These are phyloP conservation scores for Hordeum pubiflorum DNA, from an alignment of 202 grass and related monocot genomes.

Conservation along the genomic window DNA sequence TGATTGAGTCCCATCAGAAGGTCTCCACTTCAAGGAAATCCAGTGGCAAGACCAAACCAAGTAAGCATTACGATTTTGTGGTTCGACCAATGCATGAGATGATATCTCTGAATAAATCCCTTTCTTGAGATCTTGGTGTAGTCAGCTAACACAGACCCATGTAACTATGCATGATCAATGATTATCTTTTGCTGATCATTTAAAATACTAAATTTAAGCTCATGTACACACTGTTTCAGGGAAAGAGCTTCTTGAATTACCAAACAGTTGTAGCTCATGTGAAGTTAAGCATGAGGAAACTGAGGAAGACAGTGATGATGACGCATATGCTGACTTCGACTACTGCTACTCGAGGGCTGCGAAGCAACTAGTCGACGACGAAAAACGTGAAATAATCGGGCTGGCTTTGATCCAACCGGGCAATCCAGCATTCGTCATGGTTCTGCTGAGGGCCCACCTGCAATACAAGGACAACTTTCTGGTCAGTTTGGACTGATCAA, in stretches of 20 bases:
- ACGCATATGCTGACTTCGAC: not conserved
- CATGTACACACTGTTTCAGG: not conserved
- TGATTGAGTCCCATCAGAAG: not conserved
- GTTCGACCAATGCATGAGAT: not conserved
- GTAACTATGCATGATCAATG: not conserved
- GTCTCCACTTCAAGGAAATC: conserved; percentile 6
- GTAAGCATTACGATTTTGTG: not conserved
- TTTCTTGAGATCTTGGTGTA: not conserved
- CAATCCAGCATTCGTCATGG: not conserved
- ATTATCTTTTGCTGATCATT: not conserved
- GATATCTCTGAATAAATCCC: not conserved
- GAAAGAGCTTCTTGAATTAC: conserved; percentile 3
- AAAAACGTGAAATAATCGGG: not conserved
- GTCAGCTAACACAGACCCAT: not conserved
- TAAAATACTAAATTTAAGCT: not conserved
- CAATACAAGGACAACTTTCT: not conserved
- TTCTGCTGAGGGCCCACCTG: not conserved
- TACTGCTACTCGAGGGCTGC: conserved; percentile 19
- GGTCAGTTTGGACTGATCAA: not conserved
- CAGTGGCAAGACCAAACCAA: not conserved
- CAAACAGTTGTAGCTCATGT: not conserved
- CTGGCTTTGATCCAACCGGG: not conserved
- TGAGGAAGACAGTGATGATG: conserved; percentile 16
- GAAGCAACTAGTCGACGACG: not conserved
- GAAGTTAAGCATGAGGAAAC: conserved; percentile 17